Evolutionary conservation across 2,329 filamentous ascomycete species (phyloP).

Genomic region (Pseudogymnoascus sp.): DNA sequence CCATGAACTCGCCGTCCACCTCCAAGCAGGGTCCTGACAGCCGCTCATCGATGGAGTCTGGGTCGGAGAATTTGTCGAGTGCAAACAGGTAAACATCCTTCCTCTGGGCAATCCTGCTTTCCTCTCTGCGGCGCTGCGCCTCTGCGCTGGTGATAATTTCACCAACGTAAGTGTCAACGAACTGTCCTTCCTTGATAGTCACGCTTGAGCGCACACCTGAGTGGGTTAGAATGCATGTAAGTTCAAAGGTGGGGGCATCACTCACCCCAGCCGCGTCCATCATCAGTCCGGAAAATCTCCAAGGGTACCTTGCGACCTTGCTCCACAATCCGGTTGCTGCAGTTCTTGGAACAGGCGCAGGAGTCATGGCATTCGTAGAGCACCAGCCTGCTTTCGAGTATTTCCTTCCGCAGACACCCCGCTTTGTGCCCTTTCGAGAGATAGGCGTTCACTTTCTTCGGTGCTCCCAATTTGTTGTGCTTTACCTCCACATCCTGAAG

Average conservation of each 20-base stretch:
- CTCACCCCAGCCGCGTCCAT: constrained; percentile 67
- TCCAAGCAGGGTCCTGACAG: constrained; percentile 47
- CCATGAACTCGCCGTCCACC: constrained; percentile 67
- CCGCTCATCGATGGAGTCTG: constrained; percentile 46
- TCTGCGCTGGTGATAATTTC: constrained; percentile 58
- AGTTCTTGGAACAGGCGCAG: constrained; percentile 57
- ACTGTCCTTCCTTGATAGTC: constrained; percentile 63
- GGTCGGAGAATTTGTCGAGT: constrained; percentile 70
- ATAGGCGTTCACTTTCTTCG: constrained; percentile 43
- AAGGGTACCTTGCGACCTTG: constrained; percentile 62
- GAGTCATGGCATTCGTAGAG: constrained; percentile 75
- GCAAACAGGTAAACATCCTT: constrained; percentile 75
- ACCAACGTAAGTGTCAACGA: constrained; percentile 72
- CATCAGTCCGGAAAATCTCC: constrained; percentile 66
- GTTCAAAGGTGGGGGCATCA: constrained; percentile 11
- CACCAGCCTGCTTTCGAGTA: constrained; percentile 48
- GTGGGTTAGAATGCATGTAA: constrained; percentile 11
- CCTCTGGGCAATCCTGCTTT: constrained; percentile 46
- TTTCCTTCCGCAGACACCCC: constrained; percentile 44
- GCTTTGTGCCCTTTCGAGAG: constrained; percentile 45
- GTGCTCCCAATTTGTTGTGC: constrained; percentile 32
- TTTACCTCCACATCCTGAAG: constrained; percentile 46
- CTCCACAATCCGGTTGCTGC: constrained; percentile 71
- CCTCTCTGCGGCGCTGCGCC: constrained; percentile 55
- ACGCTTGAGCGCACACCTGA: constrained; percentile 57